A percentile compares a stretch with the other conserved stretches of the same genome.
These are phyloP conservation scores for Candida neerlandica DNA, from an alignment of 1,139 yeast genomes.

Conservation along the genomic window DNA sequence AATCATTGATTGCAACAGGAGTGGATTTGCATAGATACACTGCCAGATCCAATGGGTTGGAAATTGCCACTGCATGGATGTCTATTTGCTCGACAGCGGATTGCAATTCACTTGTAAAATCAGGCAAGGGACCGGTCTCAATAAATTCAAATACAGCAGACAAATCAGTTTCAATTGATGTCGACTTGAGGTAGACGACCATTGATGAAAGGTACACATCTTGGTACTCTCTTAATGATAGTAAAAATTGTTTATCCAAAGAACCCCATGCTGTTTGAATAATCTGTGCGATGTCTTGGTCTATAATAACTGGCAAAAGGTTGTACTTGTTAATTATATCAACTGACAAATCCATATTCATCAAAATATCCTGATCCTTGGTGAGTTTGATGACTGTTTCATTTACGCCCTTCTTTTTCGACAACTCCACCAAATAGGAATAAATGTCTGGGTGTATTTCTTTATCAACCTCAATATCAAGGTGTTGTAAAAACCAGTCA, in stretches of 20 bases:
- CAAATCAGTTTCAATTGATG: conserved; percentile 18
- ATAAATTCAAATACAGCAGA: conserved; percentile 19
- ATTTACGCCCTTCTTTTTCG: conserved; percentile 13
- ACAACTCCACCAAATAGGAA: conserved; percentile 16
- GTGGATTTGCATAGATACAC: conserved; percentile 32
- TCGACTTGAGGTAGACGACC: conserved; percentile 19
- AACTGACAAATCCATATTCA: conserved; percentile 14
- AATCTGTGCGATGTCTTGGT: conserved; percentile 8
- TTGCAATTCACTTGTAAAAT: conserved; percentile 15
- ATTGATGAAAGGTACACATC: conserved; percentile 17
- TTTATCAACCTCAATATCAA: conserved; percentile 8
- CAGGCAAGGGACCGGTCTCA: conserved; percentile 17
- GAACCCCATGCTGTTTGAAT: conserved; percentile 15
- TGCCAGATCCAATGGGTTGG: conserved; percentile 48
- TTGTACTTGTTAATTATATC: conserved; percentile 10
- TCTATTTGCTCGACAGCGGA: conserved; percentile 19
- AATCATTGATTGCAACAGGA: conserved; percentile 8
- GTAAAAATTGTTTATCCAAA: conserved; percentile 11
- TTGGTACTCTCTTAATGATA: conserved; percentile 3
- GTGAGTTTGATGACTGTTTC: conserved; percentile 20
- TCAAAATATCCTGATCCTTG: conserved; percentile 17
- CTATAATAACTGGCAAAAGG: conserved; percentile 9
- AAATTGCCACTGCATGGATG: conserved; percentile 34
- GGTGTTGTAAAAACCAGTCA: conserved; percentile 15
- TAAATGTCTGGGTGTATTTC: conserved; percentile 17